These are phyloP conservation scores for Calycina herbarum DNA, from an alignment of 2,329 filamentous ascomycete species.

Conservation along the genomic window DNA sequence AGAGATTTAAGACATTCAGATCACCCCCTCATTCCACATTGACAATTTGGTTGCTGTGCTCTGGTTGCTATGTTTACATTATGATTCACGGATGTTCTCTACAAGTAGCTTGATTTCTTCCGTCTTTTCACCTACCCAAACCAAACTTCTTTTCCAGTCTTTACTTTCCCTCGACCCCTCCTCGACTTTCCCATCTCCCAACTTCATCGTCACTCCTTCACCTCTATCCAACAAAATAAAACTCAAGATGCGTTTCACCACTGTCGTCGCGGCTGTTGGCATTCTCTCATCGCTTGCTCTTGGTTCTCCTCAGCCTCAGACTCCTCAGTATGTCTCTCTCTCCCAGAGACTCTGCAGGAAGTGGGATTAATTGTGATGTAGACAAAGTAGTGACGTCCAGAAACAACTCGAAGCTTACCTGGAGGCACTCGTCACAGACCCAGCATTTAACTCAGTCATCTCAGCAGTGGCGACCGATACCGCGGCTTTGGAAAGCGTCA, in stretches of 20 bases:
- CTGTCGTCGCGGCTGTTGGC: constrained; percentile 3
- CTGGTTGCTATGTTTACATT: background rate
- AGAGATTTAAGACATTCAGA: constrained; percentile 1
- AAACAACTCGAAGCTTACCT: background rate
- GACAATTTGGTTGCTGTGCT: background rate
- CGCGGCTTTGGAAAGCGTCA: background rate
- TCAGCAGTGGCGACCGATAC: background rate
- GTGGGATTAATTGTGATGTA: background rate
- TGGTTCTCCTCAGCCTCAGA: background rate
- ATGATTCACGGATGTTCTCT: background rate
- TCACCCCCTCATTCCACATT: background rate
- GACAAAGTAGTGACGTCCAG: background rate
- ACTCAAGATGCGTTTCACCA: constrained; percentile 8
- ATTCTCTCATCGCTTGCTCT: constrained; percentile 3
- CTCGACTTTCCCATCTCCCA: background rate
- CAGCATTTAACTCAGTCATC: background rate
- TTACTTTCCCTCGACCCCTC: background rate
- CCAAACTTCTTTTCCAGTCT: background rate
- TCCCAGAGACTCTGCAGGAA: no score
- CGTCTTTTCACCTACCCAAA: background rate
- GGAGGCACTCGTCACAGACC: background rate
- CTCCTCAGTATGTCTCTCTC: background rate
- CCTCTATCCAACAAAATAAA: background rate
- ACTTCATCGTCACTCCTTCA: background rate
- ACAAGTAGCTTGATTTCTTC: constrained; percentile 1